A percentile compares a stretch with the other conserved stretches of the same genome.
These are phyloP conservation scores for Termitomyces sp. DNA, from an alignment of 768 basidiomycete species.

Conservation along the genomic window DNA sequence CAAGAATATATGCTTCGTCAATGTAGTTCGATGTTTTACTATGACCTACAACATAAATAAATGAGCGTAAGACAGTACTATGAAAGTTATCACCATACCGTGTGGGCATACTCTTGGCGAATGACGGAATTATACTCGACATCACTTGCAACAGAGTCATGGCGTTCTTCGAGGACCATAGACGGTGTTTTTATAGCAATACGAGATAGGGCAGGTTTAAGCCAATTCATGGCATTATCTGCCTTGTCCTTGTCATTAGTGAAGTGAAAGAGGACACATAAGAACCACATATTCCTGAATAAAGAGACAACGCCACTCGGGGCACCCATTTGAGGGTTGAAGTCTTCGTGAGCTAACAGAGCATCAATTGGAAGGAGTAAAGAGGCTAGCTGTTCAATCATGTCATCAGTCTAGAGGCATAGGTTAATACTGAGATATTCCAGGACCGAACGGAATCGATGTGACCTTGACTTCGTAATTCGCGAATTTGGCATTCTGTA, in stretches of 20 bases:
- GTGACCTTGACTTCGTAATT: slow-evolving; percentile 63
- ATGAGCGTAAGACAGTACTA: not conserved
- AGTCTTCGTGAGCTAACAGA: slow-evolving; percentile 66
- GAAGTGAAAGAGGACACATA: slow-evolving; percentile 84
- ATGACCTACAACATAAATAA: slow-evolving; percentile 48
- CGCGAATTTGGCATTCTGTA: slow-evolving; percentile 73
- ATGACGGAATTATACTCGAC: slow-evolving; percentile 92
- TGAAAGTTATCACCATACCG: slow-evolving; percentile 35
- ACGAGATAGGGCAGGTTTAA: slow-evolving; percentile 64
- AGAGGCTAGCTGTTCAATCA: slow-evolving; percentile 84
- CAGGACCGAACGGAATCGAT: slow-evolving; percentile 1
- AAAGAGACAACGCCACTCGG: slow-evolving; percentile 60
- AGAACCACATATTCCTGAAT: slow-evolving; percentile 93
- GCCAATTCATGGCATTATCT: slow-evolving; percentile 70
- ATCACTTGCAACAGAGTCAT: slow-evolving; percentile 80
- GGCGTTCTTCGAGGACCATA: slow-evolving; percentile 75
- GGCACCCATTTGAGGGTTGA: slow-evolving; percentile 50
- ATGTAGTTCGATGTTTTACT: slow-evolving; percentile 54
- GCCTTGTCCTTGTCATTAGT: slow-evolving; percentile 50
- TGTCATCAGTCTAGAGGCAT: slow-evolving; percentile 58
- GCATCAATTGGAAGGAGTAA: slow-evolving; percentile 89
- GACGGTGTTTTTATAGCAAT: slow-evolving; percentile 86
- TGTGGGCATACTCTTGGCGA: slow-evolving; percentile 76
- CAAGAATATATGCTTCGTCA: slow-evolving; percentile 62
- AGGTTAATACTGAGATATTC: not conserved